Evolutionary conservation across 2,329 filamentous ascomycete species (phyloP).

Genomic region (Hirsutella thompsonii): DNA sequence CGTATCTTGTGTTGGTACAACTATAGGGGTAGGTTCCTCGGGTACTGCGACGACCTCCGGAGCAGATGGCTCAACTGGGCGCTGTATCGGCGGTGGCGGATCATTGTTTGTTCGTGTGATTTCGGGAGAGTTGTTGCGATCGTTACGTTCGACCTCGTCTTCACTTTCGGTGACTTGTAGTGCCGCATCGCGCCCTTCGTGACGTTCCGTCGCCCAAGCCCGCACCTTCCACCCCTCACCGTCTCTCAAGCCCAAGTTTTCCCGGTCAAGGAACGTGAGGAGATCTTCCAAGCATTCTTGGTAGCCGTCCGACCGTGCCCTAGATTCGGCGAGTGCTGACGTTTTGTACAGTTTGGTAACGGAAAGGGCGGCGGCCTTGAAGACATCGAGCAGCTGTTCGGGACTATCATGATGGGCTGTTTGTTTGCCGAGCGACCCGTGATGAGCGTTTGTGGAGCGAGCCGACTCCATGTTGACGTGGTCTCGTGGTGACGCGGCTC

Average conservation of each 20-base stretch:
- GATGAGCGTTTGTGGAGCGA: conserved; percentile 2
- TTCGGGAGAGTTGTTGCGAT: conserved; percentile 45
- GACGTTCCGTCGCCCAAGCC: conserved; percentile 54
- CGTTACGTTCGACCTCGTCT: conserved; percentile 54
- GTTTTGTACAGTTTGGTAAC: conserved; percentile 96
- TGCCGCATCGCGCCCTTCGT: conserved; percentile 47
- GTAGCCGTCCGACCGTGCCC: conserved; percentile 70
- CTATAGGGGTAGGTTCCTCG: conserved; percentile 24
- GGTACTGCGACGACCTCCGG: conserved; percentile 12
- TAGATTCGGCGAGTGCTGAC: conserved; percentile 64
- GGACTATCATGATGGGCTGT: conserved; percentile 26
- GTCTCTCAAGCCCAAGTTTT: conserved; percentile 64
- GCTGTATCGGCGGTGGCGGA: conserved; percentile 17
- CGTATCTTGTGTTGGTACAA: conserved; percentile 41
- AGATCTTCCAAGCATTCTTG: conserved; percentile 90
- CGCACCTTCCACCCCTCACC: conserved; percentile 58
- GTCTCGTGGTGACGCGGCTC: neutral
- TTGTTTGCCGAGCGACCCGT: conserved; percentile 15
- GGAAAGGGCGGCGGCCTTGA: conserved; percentile 83
- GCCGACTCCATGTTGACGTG: conserved; percentile 6
- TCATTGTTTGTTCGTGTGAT: conserved; percentile 34
- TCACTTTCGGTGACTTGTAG: conserved; percentile 50
- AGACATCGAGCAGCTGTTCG: conserved; percentile 69
- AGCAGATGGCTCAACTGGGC: conserved; percentile 13
- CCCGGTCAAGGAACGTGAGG: conserved; percentile 70